These are phyloP conservation scores for Obba rivulosa DNA, from an alignment of 768 basidiomycete species.

Conservation along the genomic window DNA sequence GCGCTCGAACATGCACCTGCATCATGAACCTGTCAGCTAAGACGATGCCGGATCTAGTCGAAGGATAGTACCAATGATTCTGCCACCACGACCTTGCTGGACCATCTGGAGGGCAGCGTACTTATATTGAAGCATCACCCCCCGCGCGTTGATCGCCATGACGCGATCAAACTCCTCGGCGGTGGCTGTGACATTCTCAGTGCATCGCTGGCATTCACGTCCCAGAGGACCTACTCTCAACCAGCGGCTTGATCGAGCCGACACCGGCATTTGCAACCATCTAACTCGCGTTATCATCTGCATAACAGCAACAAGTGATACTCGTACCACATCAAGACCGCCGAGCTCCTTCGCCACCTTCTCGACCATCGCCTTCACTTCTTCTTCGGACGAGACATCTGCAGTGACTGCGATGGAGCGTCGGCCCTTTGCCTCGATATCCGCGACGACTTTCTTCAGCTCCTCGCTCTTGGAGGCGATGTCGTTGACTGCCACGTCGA, in stretches of 20 bases:
- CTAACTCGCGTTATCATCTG: slow-evolving; percentile 4
- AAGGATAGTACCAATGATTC: slow-evolving; percentile 29
- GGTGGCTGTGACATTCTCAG: not conserved
- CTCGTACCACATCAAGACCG: slow-evolving; percentile 41
- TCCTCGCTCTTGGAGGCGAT: slow-evolving; percentile 8
- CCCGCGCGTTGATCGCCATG: slow-evolving; percentile 27
- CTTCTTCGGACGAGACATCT: slow-evolving; percentile 37
- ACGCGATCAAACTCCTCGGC: slow-evolving; percentile 12
- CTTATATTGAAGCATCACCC: slow-evolving; percentile 34
- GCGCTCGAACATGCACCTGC: slow-evolving; percentile 14
- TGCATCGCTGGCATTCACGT: not conserved
- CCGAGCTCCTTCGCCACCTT: slow-evolving; percentile 28
- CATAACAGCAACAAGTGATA: not conserved
- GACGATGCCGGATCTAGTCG: not conserved
- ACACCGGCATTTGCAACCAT: slow-evolving; percentile 26
- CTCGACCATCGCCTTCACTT: slow-evolving; percentile 37
- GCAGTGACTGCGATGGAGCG: slow-evolving; percentile 23
- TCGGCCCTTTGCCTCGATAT: slow-evolving; percentile 18
- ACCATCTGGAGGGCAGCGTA: slow-evolving; percentile 36
- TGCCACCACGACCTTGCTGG: slow-evolving; percentile 32
- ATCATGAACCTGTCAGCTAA: not conserved
- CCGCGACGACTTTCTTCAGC: slow-evolving; percentile 10
- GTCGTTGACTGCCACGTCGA: slow-evolving; percentile 16
- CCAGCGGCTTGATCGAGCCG: slow-evolving; percentile 3
- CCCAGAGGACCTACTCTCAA: slow-evolving; percentile 6